Base-by-base conservation (phyloP, 768 basidiomycete genomes). In the Pisolithus microcarpus region DNA sequence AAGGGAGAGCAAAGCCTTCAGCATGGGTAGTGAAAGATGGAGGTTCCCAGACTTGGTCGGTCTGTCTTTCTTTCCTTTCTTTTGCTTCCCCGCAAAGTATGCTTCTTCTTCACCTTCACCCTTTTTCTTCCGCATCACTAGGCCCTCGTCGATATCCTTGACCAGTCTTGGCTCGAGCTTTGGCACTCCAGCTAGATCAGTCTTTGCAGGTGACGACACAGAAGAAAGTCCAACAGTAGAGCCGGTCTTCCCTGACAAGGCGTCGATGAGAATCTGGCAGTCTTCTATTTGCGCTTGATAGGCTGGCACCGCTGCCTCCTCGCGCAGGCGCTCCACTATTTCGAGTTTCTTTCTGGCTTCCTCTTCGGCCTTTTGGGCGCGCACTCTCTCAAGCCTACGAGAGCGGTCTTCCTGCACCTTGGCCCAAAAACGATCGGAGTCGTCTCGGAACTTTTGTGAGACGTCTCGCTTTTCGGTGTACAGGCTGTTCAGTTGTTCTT, bases 271-370 rank as follows among this genome's bases (percentile, higher is more conserved):
- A 4, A 87, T 95, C 63, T 90, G 86, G 72, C 93, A 97, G 65
- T 98, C 96, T 72, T 98, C 91, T 60, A 99, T 92, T 65, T 97
- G 82, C 48, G 82, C 76, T 61, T 91, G 89, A 77, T 80, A 98
- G 0, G 96, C 96, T 24, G 96, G 94, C 21, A 77, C 62, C 52
- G 84, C 81, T 21, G 96, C 96, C 65, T 98, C 93, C 53, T 99
- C 96, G 47, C 87, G 82, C 43, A 97, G 66, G 37, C 82, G 84
- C 57, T 87, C 79, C 9, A 81, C 85, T 52, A 85, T 75, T 64
- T 92, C 91, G 67, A 84, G 72, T 65, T 81, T 86, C 74, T 87
- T 91, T 61, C 80, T 77, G 28, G 81, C 76, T 63, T 92, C 92
- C 62, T 85, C 84, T 21, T 77, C 86, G 18, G 77, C 84, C 51